Evolutionary conservation across 257 asterid species (phyloP).

Genomic region (Rauvolfia tetraphylla): DNA sequence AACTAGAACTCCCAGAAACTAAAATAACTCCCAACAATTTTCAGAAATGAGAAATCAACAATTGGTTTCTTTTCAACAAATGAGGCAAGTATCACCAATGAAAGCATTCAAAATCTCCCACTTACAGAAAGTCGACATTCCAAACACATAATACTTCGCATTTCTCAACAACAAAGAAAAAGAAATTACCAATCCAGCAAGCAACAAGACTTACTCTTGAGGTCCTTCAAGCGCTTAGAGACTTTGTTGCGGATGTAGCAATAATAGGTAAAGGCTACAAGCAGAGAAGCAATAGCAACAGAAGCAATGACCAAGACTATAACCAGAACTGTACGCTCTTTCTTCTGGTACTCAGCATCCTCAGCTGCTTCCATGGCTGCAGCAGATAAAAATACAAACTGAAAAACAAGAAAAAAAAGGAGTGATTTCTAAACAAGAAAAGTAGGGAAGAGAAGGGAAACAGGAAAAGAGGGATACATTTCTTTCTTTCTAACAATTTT

Average conservation of each 20-base stretch:
- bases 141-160: not conserved
- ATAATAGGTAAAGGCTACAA: constrained; percentile 62
- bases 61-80: not conserved
- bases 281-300: constrained; percentile 55
- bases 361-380: constrained; percentile 44
- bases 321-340: constrained; percentile 47
- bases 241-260: constrained; percentile 67
- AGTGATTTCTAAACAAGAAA: not conserved
- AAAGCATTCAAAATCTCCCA: not conserved
- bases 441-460: not conserved
- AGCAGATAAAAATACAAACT: not conserved
- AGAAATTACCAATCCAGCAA: not conserved
- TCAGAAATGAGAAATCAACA: not conserved
- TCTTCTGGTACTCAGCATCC: constrained; percentile 48
- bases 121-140: not conserved
- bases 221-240: constrained; percentile 48
- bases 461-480: not conserved
- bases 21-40: not conserved
- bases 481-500: too few relatives aligned
- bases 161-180: not conserved
- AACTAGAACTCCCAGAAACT: not conserved
- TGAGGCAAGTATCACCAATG: not conserved
- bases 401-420: not conserved
- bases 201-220: constrained; percentile 36
- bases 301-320: constrained; percentile 60